These are phyloP conservation scores for Arbutus unedo DNA, from an alignment of 148 eudicot species.

Conservation along the genomic window DNA sequence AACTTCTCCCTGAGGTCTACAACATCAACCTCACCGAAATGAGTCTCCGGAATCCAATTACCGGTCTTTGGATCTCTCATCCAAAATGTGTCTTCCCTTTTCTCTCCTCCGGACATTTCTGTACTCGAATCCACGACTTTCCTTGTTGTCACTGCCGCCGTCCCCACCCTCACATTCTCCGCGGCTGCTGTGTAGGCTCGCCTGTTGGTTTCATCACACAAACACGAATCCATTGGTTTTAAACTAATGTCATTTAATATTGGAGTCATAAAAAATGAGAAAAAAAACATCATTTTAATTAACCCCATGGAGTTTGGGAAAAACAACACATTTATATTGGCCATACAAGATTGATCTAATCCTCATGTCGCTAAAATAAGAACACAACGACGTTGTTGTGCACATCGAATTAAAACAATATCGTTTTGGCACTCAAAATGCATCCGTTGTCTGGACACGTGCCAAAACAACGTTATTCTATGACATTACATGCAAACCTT, in stretches of 20 bases:
- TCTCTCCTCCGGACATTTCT: background rate
- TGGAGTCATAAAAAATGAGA: background rate
- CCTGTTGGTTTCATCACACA: background rate
- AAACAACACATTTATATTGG: background rate
- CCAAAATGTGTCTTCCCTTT: slow-evolving; percentile 19
- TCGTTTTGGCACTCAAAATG: too few relatives aligned
- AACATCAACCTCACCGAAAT: slow-evolving; percentile 19
- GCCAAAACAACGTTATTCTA: too few relatives aligned
- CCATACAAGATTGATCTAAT: background rate
- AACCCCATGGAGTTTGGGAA: background rate
- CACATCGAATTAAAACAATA: too few relatives aligned
- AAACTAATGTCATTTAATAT: background rate
- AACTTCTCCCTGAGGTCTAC: slow-evolving; percentile 24
- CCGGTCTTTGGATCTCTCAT: slow-evolving; percentile 35
- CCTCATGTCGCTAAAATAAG: too few relatives aligned
- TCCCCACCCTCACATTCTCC: slow-evolving; percentile 10
- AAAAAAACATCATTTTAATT: background rate
- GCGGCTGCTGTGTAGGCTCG: slow-evolving; percentile 7
- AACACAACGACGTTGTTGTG: too few relatives aligned
- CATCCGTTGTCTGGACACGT: too few relatives aligned
- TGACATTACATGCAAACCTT: too few relatives aligned
- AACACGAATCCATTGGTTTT: background rate
- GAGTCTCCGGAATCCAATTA: slow-evolving; percentile 29
- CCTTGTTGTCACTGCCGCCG: background rate
- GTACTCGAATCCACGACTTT: background rate